A percentile compares a stretch with the other conserved stretches of the same genome.
phyloP scores from a whole-genome alignment of 805 yeast genomes.

The Spathaspora passalidarum region DNA sequence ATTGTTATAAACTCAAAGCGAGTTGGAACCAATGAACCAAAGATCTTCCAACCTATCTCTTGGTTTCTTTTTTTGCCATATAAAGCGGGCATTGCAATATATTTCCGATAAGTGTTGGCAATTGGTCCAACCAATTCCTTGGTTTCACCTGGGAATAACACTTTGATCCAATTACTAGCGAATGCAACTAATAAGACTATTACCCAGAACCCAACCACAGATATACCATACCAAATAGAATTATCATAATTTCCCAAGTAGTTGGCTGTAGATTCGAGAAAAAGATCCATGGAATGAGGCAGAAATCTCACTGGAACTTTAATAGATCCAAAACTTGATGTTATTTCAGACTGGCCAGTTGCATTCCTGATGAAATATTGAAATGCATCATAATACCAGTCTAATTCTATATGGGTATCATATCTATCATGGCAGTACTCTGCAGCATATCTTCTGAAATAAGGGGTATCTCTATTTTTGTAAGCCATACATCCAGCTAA shows the following conservation, averaged over 20 bases:
- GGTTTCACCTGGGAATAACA: conserved; percentile 36
- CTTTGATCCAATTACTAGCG: conserved; percentile 38
- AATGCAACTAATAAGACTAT: conserved; percentile 39
- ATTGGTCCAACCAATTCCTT: conserved; percentile 27
- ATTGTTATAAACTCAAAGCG: conserved; percentile 32
- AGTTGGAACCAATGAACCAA: conserved; percentile 27
- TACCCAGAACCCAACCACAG: conserved; percentile 48
- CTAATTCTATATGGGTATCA: conserved; percentile 15
- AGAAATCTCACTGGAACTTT: conserved; percentile 26
- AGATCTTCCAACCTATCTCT: conserved; percentile 6
- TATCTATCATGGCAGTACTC: conserved; percentile 20
- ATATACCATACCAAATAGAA: conserved; percentile 35
- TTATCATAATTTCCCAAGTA: conserved; percentile 21
- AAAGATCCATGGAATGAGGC: conserved; percentile 12
- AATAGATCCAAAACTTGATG: conserved; percentile 10
- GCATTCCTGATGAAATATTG: conserved; percentile 24
- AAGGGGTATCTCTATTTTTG: too few species aligned
- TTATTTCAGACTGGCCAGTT: conserved; percentile 18
- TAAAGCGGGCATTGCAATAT: conserved; percentile 29
- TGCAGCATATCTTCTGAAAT: too few species aligned
- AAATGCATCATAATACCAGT: conserved; percentile 9
- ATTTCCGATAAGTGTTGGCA: conserved; percentile 20
- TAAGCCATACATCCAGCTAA: too few species aligned
- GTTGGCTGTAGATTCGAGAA: conserved; percentile 28
- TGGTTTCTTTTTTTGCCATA: conserved; percentile 33